Percentiles rank a stretch among this genome's conserved stretches.
Evolutionary conservation across 139 green algal species (phyloP).

Genomic region (Volvox africanus): DNA sequence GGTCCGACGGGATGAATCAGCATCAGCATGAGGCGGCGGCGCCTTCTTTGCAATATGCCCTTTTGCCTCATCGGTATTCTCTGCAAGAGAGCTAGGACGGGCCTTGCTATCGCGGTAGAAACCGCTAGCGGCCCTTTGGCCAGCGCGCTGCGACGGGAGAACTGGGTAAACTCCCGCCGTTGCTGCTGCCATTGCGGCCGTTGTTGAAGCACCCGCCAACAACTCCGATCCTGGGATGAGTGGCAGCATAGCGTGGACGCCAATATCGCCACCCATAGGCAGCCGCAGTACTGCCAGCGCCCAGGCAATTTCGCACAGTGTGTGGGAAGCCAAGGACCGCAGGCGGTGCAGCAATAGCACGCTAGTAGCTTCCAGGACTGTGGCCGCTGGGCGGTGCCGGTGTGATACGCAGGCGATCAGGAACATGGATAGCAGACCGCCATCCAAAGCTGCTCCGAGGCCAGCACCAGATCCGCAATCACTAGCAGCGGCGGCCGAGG

Average conservation of each 20-base stretch:
- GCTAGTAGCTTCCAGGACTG: constrained; percentile 22
- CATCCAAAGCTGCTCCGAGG: not conserved
- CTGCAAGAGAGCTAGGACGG: too few relatives aligned
- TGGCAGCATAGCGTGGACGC: constrained; percentile 6
- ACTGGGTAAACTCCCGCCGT: not conserved
- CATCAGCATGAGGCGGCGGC: not conserved
- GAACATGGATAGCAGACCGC: constrained; percentile 40
- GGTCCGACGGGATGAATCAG: not conserved
- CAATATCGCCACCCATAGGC: not conserved
- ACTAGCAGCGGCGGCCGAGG: not conserved
- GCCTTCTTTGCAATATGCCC: not conserved
- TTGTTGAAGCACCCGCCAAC: not conserved
- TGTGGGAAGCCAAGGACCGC: constrained; percentile 5
- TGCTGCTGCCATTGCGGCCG: not conserved
- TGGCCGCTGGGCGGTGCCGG: constrained; percentile 3
- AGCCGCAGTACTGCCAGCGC: constrained; percentile 5
- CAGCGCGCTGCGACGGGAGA: not conserved
- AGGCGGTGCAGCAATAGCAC: constrained; percentile 2
- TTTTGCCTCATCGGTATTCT: too few relatives aligned
- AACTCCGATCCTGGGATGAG: too few relatives aligned
- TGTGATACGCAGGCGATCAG: not conserved
- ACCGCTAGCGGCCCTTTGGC: not conserved
- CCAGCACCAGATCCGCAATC: not conserved
- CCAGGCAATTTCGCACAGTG: constrained; percentile 29
- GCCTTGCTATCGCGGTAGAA: too few relatives aligned